A percentile compares a stretch with the other conserved stretches of the same genome.
phyloP scores from a whole-genome alignment of 805 yeast genomes.

The Pichia paraexigua region DNA sequence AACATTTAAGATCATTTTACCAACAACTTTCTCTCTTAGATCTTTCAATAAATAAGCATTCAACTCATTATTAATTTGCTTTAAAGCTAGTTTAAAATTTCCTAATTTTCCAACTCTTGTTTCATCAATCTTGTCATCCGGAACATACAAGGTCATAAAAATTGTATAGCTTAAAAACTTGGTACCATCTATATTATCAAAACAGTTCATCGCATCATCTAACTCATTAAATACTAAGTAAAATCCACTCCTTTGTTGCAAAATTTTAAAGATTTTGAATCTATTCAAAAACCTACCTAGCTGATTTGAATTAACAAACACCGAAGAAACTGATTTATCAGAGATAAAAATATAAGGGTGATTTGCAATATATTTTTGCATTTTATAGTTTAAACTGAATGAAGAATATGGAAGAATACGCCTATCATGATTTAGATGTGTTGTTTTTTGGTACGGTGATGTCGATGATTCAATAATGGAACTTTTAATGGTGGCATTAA shows the following conservation, averaged over 20 bases:
- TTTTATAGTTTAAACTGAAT: slow-evolving; percentile 37
- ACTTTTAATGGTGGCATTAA: not conserved
- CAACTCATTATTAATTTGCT: slow-evolving; percentile 54
- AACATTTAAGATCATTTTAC: slow-evolving; percentile 55
- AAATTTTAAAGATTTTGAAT: slow-evolving; percentile 59
- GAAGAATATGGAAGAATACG: slow-evolving; percentile 24
- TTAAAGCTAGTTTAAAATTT: slow-evolving; percentile 50
- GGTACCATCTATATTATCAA: slow-evolving; percentile 51
- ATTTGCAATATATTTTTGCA: slow-evolving; percentile 41
- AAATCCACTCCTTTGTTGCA: slow-evolving; percentile 59
- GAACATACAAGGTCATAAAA: slow-evolving; percentile 52
- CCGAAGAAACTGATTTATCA: slow-evolving; percentile 41
- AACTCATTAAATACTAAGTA: slow-evolving; percentile 60
- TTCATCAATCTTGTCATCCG: slow-evolving; percentile 31
- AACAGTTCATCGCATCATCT: slow-evolving; percentile 53
- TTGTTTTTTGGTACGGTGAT: not conserved
- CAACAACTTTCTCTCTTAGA: slow-evolving; percentile 63
- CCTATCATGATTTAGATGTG: slow-evolving; percentile 24
- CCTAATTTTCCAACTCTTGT: slow-evolving; percentile 25
- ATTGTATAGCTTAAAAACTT: slow-evolving; percentile 39
- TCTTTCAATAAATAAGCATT: slow-evolving; percentile 58
- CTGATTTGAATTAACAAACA: slow-evolving; percentile 43
- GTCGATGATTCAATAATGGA: not conserved
- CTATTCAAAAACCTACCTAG: slow-evolving; percentile 49
- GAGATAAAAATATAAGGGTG: slow-evolving; percentile 52